A percentile compares a stretch with the other conserved stretches of the same genome.
phyloP scores from a whole-genome alignment of 2,329 filamentous ascomycete genomes.

The Fusarium anthophilum region DNA sequence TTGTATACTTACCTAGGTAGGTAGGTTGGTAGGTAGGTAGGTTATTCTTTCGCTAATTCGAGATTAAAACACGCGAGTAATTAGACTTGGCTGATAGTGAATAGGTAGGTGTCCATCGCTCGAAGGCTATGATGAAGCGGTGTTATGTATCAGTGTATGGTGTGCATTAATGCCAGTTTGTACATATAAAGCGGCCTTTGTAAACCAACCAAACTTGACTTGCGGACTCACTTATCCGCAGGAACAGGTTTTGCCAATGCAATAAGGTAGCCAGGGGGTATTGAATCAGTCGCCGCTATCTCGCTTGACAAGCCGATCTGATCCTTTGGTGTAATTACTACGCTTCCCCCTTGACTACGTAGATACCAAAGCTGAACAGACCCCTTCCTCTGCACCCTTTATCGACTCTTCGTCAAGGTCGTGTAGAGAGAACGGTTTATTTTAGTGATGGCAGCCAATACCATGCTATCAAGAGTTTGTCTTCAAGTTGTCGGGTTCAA shows the following conservation, averaged over 20 bases:
- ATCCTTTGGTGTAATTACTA: slow-evolving; percentile 17
- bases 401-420: not conserved
- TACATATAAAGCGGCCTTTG: not conserved
- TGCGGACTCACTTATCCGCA: not conserved
- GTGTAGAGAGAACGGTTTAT: not conserved
- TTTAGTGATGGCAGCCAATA: not conserved
- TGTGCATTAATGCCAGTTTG: slow-evolving; percentile 7
- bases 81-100: not conserved
- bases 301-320: slow-evolving; percentile 34
- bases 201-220: not conserved
- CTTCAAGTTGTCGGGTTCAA: too few relatives aligned
- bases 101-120: not conserved
- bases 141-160: not conserved
- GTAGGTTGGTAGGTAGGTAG: not conserved
- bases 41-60: not conserved
- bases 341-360: not conserved
- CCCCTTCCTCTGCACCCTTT: not conserved
- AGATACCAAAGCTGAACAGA: slow-evolving; percentile 5
- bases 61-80: not conserved
- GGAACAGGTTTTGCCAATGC: slow-evolving; percentile 20
- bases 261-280: slow-evolving; percentile 21
- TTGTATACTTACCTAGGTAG: not conserved
- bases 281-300: slow-evolving; percentile 18
- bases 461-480: not conserved
- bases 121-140: not conserved